Evolutionary conservation across 208 protist species (phyloP), one percentile per base, ranked within the genome.

Genomic region (Crithidia thermophila): DNA sequence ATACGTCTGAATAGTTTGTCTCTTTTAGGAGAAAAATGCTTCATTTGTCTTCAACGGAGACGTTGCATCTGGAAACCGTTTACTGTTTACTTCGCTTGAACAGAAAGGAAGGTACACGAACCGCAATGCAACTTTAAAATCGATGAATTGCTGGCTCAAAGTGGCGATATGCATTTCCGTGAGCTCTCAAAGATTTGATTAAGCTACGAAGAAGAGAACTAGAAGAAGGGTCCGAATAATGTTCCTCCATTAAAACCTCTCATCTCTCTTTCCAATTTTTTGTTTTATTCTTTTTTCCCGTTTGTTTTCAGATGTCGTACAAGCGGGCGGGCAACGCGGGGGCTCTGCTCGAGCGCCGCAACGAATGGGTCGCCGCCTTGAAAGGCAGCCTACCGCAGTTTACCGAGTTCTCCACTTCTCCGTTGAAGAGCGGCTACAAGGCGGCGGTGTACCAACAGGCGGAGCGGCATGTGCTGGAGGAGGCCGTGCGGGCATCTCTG

Each of bases 321-420:
- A 66, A 46, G n/a, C 18, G 21, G 14, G 33, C 43, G 9, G 25
- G 20, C 14, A 61, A 46, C 30, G 36, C 60, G 2, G 60, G 33
- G 28, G 34, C 36, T 3, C 49, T 66, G n/a, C 25, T 67, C 51
- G 39, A 63, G 60, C 68, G 68, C 5, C 68, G 68, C 46, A 47
- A 7, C 23, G 68, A 61, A 36, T 75, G 68, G 68, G 34, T 75
- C 0, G 50, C 59, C 16, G 67, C 60, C 6, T 30, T 75, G 42
- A 52, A 46, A 11, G 27, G 49, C 28, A 42, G 37, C 23, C 49
- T 75, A 25, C 68, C 59, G 0, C 51, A 62, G 4, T 75, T 75
- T 27, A 52, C 34, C 8, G 33, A 75, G 23, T 57, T 51, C 0
- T 42, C 60, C 1, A 45, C 30, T 4, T 49, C 39, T 6, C 52